Evolutionary conservation across 371 early-diverging fungal species (phyloP), one percentile per base, ranked within the genome.

Genomic region (Rhizomucor miehei): DNA sequence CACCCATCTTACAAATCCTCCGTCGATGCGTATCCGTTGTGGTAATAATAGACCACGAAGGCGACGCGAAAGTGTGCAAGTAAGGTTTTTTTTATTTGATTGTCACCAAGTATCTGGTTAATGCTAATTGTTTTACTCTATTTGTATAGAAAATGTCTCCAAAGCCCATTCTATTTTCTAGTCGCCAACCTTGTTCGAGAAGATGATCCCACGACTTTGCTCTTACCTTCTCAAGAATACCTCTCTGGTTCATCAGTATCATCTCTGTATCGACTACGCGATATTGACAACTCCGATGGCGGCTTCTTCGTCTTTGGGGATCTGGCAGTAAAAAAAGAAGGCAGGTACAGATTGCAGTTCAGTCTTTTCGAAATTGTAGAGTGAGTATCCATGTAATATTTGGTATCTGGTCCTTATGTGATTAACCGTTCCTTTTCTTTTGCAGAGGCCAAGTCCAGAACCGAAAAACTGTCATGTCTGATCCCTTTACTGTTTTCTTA

Each of bases 221-320:
- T 52, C 13, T 47, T 65, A 11, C 59, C 66, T 13, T 49, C 62
- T 9, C 57, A 62, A 49, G 66, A 70, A 20, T 68, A 66, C 39
- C 47, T 76, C 11, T 66, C 73, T 6, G 78, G 78, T n/a, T 51
- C 74, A 8, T 67, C 72, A 0, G 71, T 74, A n/a, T 73, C 74
- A 8, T 77, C 78, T n/a, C 56, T 72, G 1, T 62, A 74, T 51
- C 60, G 72, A 38, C 47, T 77, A 19, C 59, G 72, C n/a, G 70
- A 77, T 52, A 48, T 72, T 16, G 73, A 77, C 52, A 74, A 77
- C 46, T 45, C 38, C 66, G 92, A 94, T 48, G 97, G 92, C 24
- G 94, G 91, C 9, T 96, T 94, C 67, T 97, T 95, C 69, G 93
- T 97, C 16, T 98, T 97, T 74, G 92, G 93, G 12, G 98, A 98